phyloP scores from a whole-genome alignment of 108 stramenopile species.

The Fragilariopsis cylindrus region DNA sequence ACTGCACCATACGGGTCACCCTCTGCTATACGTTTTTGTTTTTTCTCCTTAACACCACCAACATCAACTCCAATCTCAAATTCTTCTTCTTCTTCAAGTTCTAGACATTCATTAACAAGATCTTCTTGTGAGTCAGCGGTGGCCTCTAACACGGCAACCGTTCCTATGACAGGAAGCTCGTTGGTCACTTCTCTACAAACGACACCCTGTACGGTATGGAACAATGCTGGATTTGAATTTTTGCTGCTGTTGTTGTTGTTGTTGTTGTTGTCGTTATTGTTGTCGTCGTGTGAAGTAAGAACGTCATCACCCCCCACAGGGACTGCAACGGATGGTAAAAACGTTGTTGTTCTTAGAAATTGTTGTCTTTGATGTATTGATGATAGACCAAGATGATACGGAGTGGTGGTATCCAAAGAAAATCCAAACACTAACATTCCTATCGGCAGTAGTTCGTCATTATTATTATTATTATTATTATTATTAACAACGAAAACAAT shows the following conservation, averaged over 20 bases:
- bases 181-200: constrained; percentile 43
- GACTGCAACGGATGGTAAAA: not conserved
- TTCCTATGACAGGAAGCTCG: constrained; percentile 36
- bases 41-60: not conserved
- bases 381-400: too few relatives aligned
- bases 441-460: too few relatives aligned
- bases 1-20: constrained; percentile 55
- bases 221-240: not conserved
- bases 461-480: too few relatives aligned
- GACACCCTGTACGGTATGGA: constrained; percentile 10
- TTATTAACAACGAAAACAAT: too few relatives aligned
- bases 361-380: too few relatives aligned
- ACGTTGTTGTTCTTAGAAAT: too few relatives aligned
- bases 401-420: too few relatives aligned
- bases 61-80: not conserved
- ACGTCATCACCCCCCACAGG: not conserved
- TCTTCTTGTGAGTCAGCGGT: constrained; percentile 59
- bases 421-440: too few relatives aligned
- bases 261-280: not conserved
- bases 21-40: constrained; percentile 15
- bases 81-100: constrained; percentile 37
- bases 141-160: constrained; percentile 58
- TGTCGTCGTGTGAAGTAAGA: not conserved
- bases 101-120: constrained; percentile 52
- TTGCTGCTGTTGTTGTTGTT: not conserved